Percentiles rank a stretch among this genome's conserved stretches.
Conservation (phyloP, 768 basidiomycete species). For the Lentinula edodes region DNA sequence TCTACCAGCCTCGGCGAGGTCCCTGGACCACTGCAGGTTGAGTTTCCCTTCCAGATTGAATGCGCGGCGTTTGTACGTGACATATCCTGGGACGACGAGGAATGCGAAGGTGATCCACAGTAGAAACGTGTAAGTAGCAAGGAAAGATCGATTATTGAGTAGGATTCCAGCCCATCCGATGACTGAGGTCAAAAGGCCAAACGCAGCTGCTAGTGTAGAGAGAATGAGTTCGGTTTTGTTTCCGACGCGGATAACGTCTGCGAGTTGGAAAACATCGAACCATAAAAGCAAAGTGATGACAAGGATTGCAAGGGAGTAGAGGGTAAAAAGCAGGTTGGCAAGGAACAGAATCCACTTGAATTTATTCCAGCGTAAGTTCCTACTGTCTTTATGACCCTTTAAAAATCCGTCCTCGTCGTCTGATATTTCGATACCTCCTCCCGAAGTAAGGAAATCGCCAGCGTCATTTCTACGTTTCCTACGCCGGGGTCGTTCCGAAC, state of each 20-base stretch:
- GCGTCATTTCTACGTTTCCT: slow-evolving; percentile 54
- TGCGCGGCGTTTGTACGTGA: slow-evolving; percentile 65
- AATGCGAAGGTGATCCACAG: slow-evolving; percentile 72
- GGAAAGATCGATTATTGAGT: slow-evolving; percentile 79
- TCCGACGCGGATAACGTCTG: slow-evolving; percentile 68
- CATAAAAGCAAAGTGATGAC: slow-evolving; percentile 68
- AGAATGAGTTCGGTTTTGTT: slow-evolving; percentile 64
- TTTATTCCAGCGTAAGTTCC: slow-evolving; percentile 63
- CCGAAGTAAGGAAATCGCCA: slow-evolving; percentile 32
- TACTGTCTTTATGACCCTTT: slow-evolving; percentile 22
- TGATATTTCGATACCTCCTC: slow-evolving; percentile 24
- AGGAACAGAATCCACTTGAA: slow-evolving; percentile 82
- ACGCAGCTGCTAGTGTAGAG: slow-evolving; percentile 59
- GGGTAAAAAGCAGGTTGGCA: slow-evolving; percentile 54
- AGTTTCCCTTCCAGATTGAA: slow-evolving; percentile 83
- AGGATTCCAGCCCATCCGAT: slow-evolving; percentile 78
- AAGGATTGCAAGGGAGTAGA: slow-evolving; percentile 56
- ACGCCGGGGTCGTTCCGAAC: slow-evolving; percentile 33
- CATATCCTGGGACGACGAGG: slow-evolving; percentile 70
- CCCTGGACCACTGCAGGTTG: slow-evolving; percentile 70
- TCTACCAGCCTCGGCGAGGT: slow-evolving; percentile 53
- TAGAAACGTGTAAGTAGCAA: slow-evolving; percentile 71
- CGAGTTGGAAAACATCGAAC: slow-evolving; percentile 67
- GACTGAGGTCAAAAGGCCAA: slow-evolving; percentile 59
- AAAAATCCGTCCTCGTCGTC: not conserved